A percentile compares a stretch with the other conserved stretches of the same genome.
These are phyloP conservation scores for Elongisporangium undulatum DNA, from an alignment of 352 stramenopile genomes.

Conservation along the genomic window DNA sequence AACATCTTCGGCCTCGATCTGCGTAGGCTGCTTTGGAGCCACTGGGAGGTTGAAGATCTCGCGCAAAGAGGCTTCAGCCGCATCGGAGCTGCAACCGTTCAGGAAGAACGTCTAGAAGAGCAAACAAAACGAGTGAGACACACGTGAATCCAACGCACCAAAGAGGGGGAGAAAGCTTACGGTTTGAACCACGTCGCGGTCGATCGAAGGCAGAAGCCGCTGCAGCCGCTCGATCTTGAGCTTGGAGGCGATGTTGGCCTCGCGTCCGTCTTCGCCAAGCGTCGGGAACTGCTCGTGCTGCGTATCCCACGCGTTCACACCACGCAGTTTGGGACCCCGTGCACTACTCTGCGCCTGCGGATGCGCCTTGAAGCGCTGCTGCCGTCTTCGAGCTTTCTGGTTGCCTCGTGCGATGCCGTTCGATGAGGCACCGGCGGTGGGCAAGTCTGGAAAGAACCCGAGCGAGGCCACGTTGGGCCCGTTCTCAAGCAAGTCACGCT, in stretches of 20 bases:
- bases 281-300: conserved; percentile 6
- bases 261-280: conserved; percentile 10
- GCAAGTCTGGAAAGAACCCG: conserved; percentile 48
- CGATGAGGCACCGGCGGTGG: conserved; percentile 1
- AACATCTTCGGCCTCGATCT: conserved; percentile 14
- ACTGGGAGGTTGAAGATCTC: conserved; percentile 58
- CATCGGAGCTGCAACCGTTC: conserved; percentile 58
- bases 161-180: conserved; percentile 14
- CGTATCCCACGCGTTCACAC: conserved; percentile 27
- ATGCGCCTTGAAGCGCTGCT: conserved; percentile 23
- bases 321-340: neutral
- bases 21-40: conserved; percentile 7
- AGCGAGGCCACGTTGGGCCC: conserved; percentile 37
- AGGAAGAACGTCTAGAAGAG: conserved; percentile 54
- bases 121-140: conserved; percentile 6
- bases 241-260: conserved; percentile 53
- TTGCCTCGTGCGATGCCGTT: conserved; percentile 17
- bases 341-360: conserved; percentile 1
- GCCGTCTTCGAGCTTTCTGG: conserved; percentile 23
- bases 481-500: conserved; percentile 17
- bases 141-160: conserved; percentile 2
- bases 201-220: conserved; percentile 46
- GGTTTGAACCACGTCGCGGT: conserved; percentile 48
- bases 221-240: conserved; percentile 66
- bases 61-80: conserved; percentile 55